phyloP scores from a whole-genome alignment of 192 early-diverging fungal species.

The Coemansia sp. region DNA sequence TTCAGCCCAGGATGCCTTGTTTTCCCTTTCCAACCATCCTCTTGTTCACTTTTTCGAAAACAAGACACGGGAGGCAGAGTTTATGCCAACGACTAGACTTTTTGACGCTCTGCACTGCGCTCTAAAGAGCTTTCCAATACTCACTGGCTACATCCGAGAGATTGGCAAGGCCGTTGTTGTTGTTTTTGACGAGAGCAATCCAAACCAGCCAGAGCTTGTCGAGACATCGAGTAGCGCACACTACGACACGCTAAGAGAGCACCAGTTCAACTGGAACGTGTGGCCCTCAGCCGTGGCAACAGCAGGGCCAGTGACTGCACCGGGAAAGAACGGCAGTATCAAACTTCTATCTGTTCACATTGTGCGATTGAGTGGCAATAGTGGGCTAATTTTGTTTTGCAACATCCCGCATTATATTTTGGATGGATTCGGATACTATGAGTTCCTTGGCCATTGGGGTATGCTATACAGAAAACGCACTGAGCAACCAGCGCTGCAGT shows the following conservation, averaged over 20 bases:
- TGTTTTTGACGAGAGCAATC: slow-evolving; percentile 21
- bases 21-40: slow-evolving; percentile 43
- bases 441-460: slow-evolving; percentile 37
- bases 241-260: slow-evolving; percentile 9
- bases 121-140: slow-evolving; percentile 36
- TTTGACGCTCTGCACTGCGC: slow-evolving; percentile 22
- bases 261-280: slow-evolving; percentile 15
- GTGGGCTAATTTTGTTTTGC: slow-evolving; percentile 37
- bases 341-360: slow-evolving; percentile 29
- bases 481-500: not conserved
- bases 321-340: slow-evolving; percentile 14
- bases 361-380: slow-evolving; percentile 22
- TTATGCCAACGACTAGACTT: slow-evolving; percentile 32
- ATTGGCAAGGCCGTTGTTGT: slow-evolving; percentile 8
- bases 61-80: not conserved
- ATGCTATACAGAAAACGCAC: slow-evolving; percentile 9
- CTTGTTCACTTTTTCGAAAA: slow-evolving; percentile 48
- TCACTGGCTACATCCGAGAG: slow-evolving; percentile 24
- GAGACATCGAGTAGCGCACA: slow-evolving; percentile 24
- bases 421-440: slow-evolving; percentile 46
- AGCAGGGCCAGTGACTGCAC: slow-evolving; percentile 20
- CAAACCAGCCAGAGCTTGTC: slow-evolving; percentile 41
- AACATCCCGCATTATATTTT: slow-evolving; percentile 48
- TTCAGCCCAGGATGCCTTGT: slow-evolving; percentile 31
- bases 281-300: slow-evolving; percentile 28